Evolutionary conservation across 2,329 filamentous ascomycete genomes (phyloP), one percentile per base, ranked within the genome.

Genomic region (Colletotrichum somersetense): DNA sequence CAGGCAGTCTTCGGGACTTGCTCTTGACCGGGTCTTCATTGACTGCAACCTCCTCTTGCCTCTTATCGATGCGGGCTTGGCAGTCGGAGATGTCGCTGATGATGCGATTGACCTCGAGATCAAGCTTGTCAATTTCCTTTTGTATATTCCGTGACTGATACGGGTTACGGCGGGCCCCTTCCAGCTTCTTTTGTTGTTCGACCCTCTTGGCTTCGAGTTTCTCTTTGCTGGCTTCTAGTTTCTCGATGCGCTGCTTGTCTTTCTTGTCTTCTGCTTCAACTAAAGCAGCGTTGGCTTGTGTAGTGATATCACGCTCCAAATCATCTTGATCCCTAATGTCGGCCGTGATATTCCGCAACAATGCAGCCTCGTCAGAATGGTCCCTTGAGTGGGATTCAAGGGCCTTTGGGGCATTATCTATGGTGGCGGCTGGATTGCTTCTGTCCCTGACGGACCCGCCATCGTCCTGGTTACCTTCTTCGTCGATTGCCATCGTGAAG

Each of bases 251-350:
- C 67, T 88, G 89, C 75, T 88, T 84, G 67, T 92, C 90, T 74
- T 86, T 87, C 76, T 89, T 88, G 75, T 92, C 89, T 73, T 92
- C 90, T 52, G 86, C 86, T 67, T 91, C 89, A 56, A 88, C 87
- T 67, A 92, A 80, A 0, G 86, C 88, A 23, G 87, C 83, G 66
- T 87, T 90, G 5, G 89, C 90, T 75, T 92, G 87, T 20, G 86
- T 79, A 1, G 89, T 89, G 74, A 98, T 97, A 78, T 97, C 95
- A 73, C 94, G 89, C 81, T 98, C 96, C 26, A 98, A 84, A 71
- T 98, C 95, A 83, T 95, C 92, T 80, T 98, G 96, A 77, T 97
- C 91, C 69, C 94, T 91, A 30, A 96, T 90, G 70, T 91, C 87
- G 30, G 59, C 55, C 30, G 67, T 67, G 23, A 73, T 62, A 3